Base-by-base conservation (phyloP, 164 flowering plant genomes). In the Tinospora cordifolia region DNA sequence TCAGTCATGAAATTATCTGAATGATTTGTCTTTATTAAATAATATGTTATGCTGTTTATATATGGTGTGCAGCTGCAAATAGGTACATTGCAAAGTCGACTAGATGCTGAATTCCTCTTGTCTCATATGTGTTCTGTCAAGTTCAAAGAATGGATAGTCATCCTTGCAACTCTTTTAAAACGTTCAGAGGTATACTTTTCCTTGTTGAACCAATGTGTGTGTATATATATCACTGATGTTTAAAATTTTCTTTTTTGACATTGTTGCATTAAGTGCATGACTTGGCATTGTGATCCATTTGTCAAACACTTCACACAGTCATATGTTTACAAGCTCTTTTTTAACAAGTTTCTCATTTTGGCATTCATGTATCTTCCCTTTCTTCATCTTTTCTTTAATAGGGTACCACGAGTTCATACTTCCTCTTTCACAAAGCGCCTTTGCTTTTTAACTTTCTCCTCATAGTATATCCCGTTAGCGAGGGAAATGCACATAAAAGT, bases 81-180 rank as follows among this genome's bases (percentile, higher is more conserved):
- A 98, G 87, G 79, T 69, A 87, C 83, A 41, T 65, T 95, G 79
- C 99, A 95, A 80, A 90, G 92, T 75, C 87, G 99, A 65, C 78
- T 95, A 78, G 99, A 95, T 81, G 99, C 98, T 38, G 99, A 95
- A 65, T 95, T 95, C 67, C 93, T 95, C 38, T 81, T 95, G 84
- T 84, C 99, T 49, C 97, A 95, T 68, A 92, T 95, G 98, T 95
- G 99, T 76, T 86, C 97, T 66, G 97, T 92, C 75, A 91, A 92
- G 81, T 95, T 95, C 74, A 92, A 92, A 73, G 99, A 92, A 79
- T 95, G 99, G 99, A 92, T 95, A 60, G 98, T 95, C 70, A 91
- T 92, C 72, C 86, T 95, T 62, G 98, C 99, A 14, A 95, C 99
- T 22, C 92, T 95, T 69, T 75, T 92, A 76, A 85, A 97, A 76